Evolutionary conservation across 108 stramenopile genomes (phyloP), one percentile per base, ranked within the genome.

Genomic region (Cyclotella sp.): DNA sequence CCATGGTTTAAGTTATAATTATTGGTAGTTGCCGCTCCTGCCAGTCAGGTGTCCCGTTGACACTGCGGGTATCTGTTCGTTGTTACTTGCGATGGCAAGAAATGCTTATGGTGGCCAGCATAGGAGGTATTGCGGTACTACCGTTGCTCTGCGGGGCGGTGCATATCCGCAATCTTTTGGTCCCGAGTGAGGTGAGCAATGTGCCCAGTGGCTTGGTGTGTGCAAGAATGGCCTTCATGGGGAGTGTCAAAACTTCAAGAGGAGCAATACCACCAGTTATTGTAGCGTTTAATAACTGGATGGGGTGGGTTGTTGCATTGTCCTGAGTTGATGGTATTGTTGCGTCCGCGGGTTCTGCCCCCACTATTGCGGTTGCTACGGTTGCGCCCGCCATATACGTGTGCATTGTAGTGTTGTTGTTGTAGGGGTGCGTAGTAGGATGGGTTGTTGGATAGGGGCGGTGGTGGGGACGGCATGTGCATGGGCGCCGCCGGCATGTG

Each of bases 241-340:
- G 55, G 55, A 26, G 55, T 55, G 24, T 55, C 55, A 26, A 55
- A 55, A 24, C 55, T 22, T 1, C 55, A 55, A 5, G n/a, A 24
- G 55, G 7, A n/a, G 24, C 55, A 55, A 55, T 55, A 55, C 11
- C 12, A 55, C 55, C 55, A 55, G 22, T 55, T 55, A 2, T 55
- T 24, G 22, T 55, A 55, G 1, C 55, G 1, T 22, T 55, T 55
- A 21, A 55, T 24, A 26, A n/a, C n/a, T n/a, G 55, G 55, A 26
- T 55, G 55, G 19, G 19, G 55, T 12, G 55, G 55, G 55, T 55
- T 55, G 55, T 26, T 55, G 11, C 24, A 2, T 12, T 24, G 55
- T 2, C 55, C 55, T 5, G 6, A 6, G 34, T 2, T 19, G 3
- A 1, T 55, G 21, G 3, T 2, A 22, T 55, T 55, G 55, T 21